phyloP scores from a whole-genome alignment of 805 yeast genomes.

The Zygosaccharomyces rouxii region DNA sequence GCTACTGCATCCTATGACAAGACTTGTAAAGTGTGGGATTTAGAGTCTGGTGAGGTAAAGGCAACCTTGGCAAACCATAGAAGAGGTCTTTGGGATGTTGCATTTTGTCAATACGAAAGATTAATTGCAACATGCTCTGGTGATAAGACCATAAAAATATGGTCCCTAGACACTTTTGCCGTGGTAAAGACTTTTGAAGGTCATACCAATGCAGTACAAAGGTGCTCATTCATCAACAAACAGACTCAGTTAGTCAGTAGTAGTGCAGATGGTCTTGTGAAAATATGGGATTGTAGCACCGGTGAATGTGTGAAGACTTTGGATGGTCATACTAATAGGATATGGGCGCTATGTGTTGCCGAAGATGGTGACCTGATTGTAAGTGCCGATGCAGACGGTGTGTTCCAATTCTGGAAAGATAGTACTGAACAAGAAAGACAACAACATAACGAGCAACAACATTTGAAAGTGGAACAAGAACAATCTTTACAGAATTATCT shows the following conservation, averaged over 20 bases:
- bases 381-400: slow-evolving; percentile 94
- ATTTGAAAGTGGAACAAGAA: slow-evolving; percentile 72
- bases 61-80: slow-evolving; percentile 87
- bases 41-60: slow-evolving; percentile 77
- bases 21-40: slow-evolving; percentile 84
- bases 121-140: slow-evolving; percentile 81
- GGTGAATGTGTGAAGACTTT: slow-evolving; percentile 81
- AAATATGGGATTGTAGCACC: slow-evolving; percentile 75
- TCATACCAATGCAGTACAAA: slow-evolving; percentile 86
- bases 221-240: slow-evolving; percentile 63
- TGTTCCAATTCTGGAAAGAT: slow-evolving; percentile 84
- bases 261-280: slow-evolving; percentile 93
- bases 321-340: slow-evolving; percentile 91
- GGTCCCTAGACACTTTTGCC: slow-evolving; percentile 77
- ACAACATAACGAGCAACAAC: slow-evolving; percentile 47
- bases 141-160: slow-evolving; percentile 82
- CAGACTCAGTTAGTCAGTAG: slow-evolving; percentile 63
- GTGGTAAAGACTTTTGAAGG: slow-evolving; percentile 88
- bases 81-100: slow-evolving; percentile 91
- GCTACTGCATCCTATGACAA: slow-evolving; percentile 96
- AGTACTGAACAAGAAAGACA: slow-evolving; percentile 68
- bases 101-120: slow-evolving; percentile 76
- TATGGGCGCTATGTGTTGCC: slow-evolving; percentile 79
- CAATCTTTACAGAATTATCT: slow-evolving; percentile 79
- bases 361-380: slow-evolving; percentile 66